Conservation (phyloP, 495 filamentous ascomycete species). For the Usnea hakonensis region DNA sequence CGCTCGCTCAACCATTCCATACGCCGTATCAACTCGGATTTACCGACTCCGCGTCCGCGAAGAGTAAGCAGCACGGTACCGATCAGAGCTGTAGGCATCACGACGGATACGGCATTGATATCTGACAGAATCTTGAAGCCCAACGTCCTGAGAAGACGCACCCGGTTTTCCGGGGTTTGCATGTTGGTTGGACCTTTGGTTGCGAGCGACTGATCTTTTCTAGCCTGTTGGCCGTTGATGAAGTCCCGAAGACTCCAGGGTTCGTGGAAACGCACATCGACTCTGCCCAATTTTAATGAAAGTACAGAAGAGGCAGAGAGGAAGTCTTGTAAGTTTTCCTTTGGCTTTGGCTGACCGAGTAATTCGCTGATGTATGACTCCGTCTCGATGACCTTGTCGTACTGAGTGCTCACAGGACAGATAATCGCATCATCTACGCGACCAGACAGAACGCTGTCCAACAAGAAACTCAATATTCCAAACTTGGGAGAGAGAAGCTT, state of each 20-base stretch:
- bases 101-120: conserved; percentile 91
- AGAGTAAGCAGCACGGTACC: conserved; percentile 90
- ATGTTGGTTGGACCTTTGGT: conserved; percentile 29
- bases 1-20: conserved; percentile 85
- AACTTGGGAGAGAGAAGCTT: conserved; percentile 93
- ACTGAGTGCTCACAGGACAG: conserved; percentile 91
- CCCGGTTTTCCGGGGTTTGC: conserved; percentile 41
- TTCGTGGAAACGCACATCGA: conserved; percentile 92
- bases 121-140: conserved; percentile 88
- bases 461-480: conserved; percentile 86
- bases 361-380: conserved; percentile 95
- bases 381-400: conserved; percentile 97
- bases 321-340: conserved; percentile 86
- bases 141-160: conserved; percentile 66
- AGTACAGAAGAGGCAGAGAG: conserved; percentile 81
- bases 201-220: conserved; percentile 29
- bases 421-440: conserved; percentile 83
- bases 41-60: conserved; percentile 85
- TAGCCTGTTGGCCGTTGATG: conserved; percentile 61
- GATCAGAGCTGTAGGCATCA: conserved; percentile 95
- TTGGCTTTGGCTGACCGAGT: conserved; percentile 84
- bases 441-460: conserved; percentile 85
- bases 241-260: conserved; percentile 85
- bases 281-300: conserved; percentile 78
- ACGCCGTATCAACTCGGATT: conserved; percentile 71